Percentiles rank a stretch among this genome's conserved stretches.
Evolutionary conservation across 2,329 filamentous ascomycete species (phyloP).

Genomic region (Leptoxyphium fumago): DNA sequence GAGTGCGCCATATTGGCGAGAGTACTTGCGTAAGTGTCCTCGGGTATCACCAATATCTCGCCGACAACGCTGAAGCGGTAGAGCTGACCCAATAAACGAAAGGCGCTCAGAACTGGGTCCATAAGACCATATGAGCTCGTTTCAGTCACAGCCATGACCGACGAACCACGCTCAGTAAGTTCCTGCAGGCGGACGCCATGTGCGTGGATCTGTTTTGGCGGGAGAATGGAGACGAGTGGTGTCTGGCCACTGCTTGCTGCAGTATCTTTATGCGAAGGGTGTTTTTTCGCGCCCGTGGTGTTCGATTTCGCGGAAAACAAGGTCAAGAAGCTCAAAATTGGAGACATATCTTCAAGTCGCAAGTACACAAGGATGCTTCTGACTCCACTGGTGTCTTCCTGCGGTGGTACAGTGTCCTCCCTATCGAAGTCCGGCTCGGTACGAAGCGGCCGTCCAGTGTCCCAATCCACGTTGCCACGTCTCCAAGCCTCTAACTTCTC

Average conservation of each 20-base stretch:
- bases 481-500: slow-evolving; percentile 61
- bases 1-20: slow-evolving; percentile 46
- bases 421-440: slow-evolving; percentile 16
- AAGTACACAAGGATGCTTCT: slow-evolving; percentile 64
- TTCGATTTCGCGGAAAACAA: slow-evolving; percentile 46
- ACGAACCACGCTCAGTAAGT: slow-evolving; percentile 81
- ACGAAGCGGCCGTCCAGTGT: slow-evolving; percentile 39
- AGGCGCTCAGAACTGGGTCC: slow-evolving; percentile 83
- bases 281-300: slow-evolving; percentile 23
- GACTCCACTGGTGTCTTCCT: slow-evolving; percentile 37
- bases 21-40: slow-evolving; percentile 64
- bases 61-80: slow-evolving; percentile 73
- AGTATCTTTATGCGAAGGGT: slow-evolving; percentile 20
- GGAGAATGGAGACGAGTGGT: slow-evolving; percentile 1
- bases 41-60: slow-evolving; percentile 64
- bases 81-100: slow-evolving; percentile 73
- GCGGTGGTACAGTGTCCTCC: slow-evolving; percentile 28
- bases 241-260: slow-evolving; percentile 7
- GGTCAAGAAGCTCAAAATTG: slow-evolving; percentile 67
- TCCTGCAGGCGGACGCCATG: slow-evolving; percentile 78
- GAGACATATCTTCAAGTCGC: slow-evolving; percentile 69
- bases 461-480: slow-evolving; percentile 83
- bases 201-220: slow-evolving; percentile 39
- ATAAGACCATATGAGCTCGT: slow-evolving; percentile 48
- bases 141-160: slow-evolving; percentile 87